phyloP scores from a whole-genome alignment of 371 early-diverging fungal species.

The Mucor plumbeus region DNA sequence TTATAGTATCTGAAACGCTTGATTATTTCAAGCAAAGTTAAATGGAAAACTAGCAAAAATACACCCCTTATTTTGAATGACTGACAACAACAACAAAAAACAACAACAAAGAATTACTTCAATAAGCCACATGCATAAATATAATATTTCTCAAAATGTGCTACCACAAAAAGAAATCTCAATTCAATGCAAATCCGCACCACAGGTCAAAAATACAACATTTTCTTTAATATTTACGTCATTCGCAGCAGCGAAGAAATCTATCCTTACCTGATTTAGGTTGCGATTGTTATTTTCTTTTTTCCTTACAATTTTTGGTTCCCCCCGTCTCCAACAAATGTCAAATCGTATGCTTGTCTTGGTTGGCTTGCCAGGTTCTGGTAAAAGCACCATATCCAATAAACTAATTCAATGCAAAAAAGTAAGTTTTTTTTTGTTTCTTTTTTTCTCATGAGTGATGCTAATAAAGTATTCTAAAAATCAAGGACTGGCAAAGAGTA shows the following conservation, averaged over 20 bases:
- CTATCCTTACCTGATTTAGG: constrained; percentile 1
- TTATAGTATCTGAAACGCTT: constrained; percentile 1
- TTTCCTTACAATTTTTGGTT: background rate
- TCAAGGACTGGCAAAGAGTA: constrained; percentile 26
- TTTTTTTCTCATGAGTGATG: background rate
- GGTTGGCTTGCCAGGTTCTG: constrained; percentile 73
- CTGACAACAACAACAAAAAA: background rate
- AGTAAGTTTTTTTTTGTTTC: constrained; percentile 11
- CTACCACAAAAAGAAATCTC: background rate
- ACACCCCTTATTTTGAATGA: constrained; percentile 6
- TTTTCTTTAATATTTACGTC: constrained; percentile 10
- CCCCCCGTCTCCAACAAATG: constrained; percentile 10
- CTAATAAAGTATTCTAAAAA: background rate
- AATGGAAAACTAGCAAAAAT: background rate
- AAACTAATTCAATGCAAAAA: constrained; percentile 35
- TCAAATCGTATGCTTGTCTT: constrained; percentile 49
- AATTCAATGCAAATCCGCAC: background rate
- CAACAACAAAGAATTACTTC: constrained; percentile 2
- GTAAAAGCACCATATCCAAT: constrained; percentile 69
- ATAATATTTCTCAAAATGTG: background rate
- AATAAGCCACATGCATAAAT: constrained; percentile 5
- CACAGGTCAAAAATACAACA: background rate
- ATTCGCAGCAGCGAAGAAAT: background rate
- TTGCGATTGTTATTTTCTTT: background rate
- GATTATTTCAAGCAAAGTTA: background rate